phyloP scores from a whole-genome alignment of 768 basidiomycete species.

The Kondoa malvinella region DNA sequence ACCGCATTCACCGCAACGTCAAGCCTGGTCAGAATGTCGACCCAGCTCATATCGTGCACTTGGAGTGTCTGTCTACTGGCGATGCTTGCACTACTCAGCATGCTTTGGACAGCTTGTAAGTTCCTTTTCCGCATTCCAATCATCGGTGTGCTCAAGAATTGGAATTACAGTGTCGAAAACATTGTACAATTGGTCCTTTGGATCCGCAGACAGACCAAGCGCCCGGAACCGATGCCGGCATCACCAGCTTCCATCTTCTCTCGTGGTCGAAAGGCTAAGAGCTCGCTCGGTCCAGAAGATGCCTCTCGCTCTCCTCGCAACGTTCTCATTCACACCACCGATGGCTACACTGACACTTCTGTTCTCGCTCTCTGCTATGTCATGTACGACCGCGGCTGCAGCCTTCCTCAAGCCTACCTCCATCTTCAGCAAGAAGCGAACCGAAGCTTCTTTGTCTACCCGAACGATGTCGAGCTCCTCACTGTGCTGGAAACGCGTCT shows the following conservation, averaged over 20 bases:
- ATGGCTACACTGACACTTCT: slow-evolving; percentile 85
- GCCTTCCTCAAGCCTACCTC: slow-evolving; percentile 77
- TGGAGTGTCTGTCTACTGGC: slow-evolving; percentile 25
- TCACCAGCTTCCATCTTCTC: slow-evolving; percentile 9
- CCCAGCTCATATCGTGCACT: slow-evolving; percentile 25
- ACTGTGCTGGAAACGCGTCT: slow-evolving; percentile 21
- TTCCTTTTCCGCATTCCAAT: background rate
- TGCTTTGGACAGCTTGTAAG: slow-evolving; percentile 2
- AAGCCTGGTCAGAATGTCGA: slow-evolving; percentile 5
- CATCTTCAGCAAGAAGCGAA: slow-evolving; percentile 49
- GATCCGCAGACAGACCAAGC: slow-evolving; percentile 22
- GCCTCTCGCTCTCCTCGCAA: slow-evolving; percentile 29
- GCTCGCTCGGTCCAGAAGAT: slow-evolving; percentile 28
- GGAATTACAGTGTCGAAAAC: slow-evolving; percentile 12
- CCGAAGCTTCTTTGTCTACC: slow-evolving; percentile 82
- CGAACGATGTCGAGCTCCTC: slow-evolving; percentile 50
- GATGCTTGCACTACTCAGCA: slow-evolving; percentile 8
- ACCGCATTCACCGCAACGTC: slow-evolving; percentile 8
- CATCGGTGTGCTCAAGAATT: background rate
- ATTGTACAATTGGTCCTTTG: slow-evolving; percentile 25
- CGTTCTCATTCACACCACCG: slow-evolving; percentile 61
- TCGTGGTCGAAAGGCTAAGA: slow-evolving; percentile 2
- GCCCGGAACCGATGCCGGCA: background rate
- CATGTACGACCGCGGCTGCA: slow-evolving; percentile 42
- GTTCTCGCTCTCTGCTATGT: slow-evolving; percentile 70